Evolutionary conservation across 1,139 yeast species (phyloP), one percentile per base, ranked within the genome.

Genomic region (Suzukiozyma palmioleophila): DNA sequence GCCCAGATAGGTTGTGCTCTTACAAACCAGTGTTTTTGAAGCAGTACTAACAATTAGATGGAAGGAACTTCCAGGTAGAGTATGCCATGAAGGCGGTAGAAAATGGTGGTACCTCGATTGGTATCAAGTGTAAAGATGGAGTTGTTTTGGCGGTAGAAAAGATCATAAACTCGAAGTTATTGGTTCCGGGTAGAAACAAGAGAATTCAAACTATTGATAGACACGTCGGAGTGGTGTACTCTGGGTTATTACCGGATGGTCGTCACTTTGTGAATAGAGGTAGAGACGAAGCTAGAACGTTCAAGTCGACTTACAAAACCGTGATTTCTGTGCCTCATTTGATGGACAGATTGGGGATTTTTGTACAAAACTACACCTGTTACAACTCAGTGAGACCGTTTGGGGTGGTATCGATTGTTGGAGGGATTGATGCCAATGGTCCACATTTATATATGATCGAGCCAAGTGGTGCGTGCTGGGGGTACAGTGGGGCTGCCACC

Each of bases 61-160:
- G 99, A 39, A 80, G 98, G 67, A 92, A 90, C 65, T 94, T 94
- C 69, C 99, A 94, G 66, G 98, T 92, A 18, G 98, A 94, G 65
- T 94, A 94, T 56, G 99, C 99, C 33, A 76, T 85, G 59, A 94
- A 94, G 62, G 98, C 98, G 2, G 97, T 92, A 7, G 98, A 94
- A 62, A 90, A 89, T 57, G 97, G 96, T 33, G 94, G 97, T 11
- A 92, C 98, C 0, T 83, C 97, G 24, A 75, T 94, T 50, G 99
- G 97, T 31, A 83, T 94, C 59, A 85, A 86, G 60, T 88, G 87
- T 64, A 78, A 79, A 53, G 97, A 92, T 57, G 98, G 98, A 36
- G 77, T 94, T 34, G 96, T 92, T 13, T 75, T 92, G 49, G 99
- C 97, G n/a, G 95, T 88, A 24, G 98, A 92, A 64, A 92, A 92